Evolutionary conservation across 2,329 filamentous ascomycete species (phyloP).

Genomic region (Amylocarpus encephaloides): DNA sequence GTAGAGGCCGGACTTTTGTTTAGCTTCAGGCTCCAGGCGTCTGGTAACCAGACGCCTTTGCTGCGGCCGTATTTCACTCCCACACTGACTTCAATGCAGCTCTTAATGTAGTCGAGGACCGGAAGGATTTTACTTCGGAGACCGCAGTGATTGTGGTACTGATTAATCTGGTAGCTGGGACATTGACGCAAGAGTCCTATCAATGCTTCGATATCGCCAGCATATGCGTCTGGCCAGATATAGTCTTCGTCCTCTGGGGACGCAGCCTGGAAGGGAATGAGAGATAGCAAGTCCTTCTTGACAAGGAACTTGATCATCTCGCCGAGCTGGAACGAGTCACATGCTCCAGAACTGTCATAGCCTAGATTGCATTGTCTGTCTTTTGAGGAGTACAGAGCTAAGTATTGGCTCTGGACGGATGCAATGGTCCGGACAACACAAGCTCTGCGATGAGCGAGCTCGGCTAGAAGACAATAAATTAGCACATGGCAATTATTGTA

Average conservation of each 20-base stretch:
- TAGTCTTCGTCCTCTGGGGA: constrained; percentile 35
- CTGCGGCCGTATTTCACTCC: constrained; percentile 22
- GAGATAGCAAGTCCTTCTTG: constrained; percentile 52
- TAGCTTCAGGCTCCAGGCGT: constrained; percentile 20
- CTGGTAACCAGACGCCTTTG: constrained; percentile 21
- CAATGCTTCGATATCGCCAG: constrained; percentile 55
- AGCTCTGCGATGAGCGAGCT: constrained; percentile 59
- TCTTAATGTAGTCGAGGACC: constrained; percentile 56
- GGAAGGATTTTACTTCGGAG: constrained; percentile 59
- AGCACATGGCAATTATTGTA: constrained; percentile 4
- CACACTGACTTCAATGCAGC: constrained; percentile 40
- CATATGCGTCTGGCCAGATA: constrained; percentile 37
- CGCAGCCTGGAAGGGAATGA: constrained; percentile 49
- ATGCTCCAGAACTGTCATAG: constrained; percentile 65
- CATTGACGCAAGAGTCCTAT: constrained; percentile 57
- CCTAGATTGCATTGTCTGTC: constrained; percentile 64
- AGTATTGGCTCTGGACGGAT: constrained; percentile 62
- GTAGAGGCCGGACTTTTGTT: neutral
- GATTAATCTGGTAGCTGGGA: constrained; percentile 68
- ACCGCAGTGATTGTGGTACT: constrained; percentile 67
- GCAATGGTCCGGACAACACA: constrained; percentile 63
- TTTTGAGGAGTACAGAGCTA: constrained; percentile 61
- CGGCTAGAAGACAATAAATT: constrained; percentile 40
- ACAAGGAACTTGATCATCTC: constrained; percentile 69
- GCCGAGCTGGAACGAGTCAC: constrained; percentile 72